phyloP scores from a whole-genome alignment of 768 basidiomycete genomes.

The Trametes cinnabarina region DNA sequence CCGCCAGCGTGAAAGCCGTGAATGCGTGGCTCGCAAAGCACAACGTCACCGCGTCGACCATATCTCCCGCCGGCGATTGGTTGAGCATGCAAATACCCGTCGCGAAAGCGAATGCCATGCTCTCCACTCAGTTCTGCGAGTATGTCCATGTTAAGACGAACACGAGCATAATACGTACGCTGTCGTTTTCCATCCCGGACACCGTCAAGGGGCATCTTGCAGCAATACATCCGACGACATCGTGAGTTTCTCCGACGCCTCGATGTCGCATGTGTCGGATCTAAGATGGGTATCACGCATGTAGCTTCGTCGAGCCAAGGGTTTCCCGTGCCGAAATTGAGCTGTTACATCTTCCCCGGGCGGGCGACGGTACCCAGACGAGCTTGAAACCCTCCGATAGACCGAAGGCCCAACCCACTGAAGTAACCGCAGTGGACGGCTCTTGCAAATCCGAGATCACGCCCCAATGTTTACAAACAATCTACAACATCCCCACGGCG shows the following conservation, averaged over 20 bases:
- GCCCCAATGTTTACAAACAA: slow-evolving; percentile 28
- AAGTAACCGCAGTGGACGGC: slow-evolving; percentile 24
- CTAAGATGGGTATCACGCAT: background rate
- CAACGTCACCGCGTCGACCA: slow-evolving; percentile 19
- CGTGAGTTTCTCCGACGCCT: slow-evolving; percentile 37
- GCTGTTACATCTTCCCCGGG: slow-evolving; percentile 32
- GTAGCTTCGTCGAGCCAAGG: slow-evolving; percentile 12
- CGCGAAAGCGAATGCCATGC: slow-evolving; percentile 26
- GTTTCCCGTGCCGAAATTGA: background rate
- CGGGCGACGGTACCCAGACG: background rate
- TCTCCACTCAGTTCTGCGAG: slow-evolving; percentile 27
- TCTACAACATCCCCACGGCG: slow-evolving; percentile 31
- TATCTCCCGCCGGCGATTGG: slow-evolving; percentile 30
- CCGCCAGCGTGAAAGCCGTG: slow-evolving; percentile 24
- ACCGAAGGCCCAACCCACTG: slow-evolving; percentile 8
- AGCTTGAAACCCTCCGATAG: slow-evolving; percentile 22
- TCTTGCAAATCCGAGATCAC: slow-evolving; percentile 29
- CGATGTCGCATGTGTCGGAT: too few relatives aligned
- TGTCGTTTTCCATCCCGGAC: slow-evolving; percentile 30
- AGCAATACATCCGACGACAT: slow-evolving; percentile 29
- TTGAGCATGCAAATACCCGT: slow-evolving; percentile 23
- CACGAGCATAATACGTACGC: slow-evolving; percentile 26
- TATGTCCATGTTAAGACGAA: slow-evolving; percentile 26
- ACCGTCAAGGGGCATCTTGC: slow-evolving; percentile 26
- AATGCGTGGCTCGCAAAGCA: slow-evolving; percentile 27